Base-by-base conservation (phyloP, 768 basidiomycete species). In the Ephemerocybe angulata region DNA sequence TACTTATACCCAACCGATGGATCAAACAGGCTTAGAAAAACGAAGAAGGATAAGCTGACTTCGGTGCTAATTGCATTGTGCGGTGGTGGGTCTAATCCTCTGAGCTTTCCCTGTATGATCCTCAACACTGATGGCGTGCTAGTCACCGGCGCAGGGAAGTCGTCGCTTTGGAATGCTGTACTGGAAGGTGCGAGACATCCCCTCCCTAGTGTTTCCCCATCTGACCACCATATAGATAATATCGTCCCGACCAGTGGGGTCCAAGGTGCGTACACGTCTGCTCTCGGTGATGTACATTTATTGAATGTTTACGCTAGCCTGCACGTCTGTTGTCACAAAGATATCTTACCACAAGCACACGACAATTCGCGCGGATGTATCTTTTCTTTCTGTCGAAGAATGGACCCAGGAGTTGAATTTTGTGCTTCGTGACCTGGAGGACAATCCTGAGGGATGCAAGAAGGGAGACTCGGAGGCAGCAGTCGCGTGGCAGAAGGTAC, bases 221-320 rank as follows among this genome's bases (percentile, higher is more conserved):
- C 44, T 40, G 57, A 10, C 56, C 52, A 28, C 50, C 17, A 21
- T 37, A 22, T 15, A 81, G 82, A 83, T 59, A 82, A 79, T 57
- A 76, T 85, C 47, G 83, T 86, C 12, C 84, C 84, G 4, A 85
- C 84, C 4, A 83, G 81, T 56, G 83, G 83, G 22, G 84, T 84
- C 82, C 74, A 80, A 58, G 82, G 82, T 83, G 51, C 29, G 60
- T 61, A 17, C 5, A 1, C 10, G n/a, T 21, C 2, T 42, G n/a
- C n/a, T 2, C 41, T 4, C 17, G 2, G 4, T 15, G 17, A 42
- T 10, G 21, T 22, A 10, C 2, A 13, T 10, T 10, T 42, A 13
- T 15, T 22, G 22, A 42, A 49, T 29, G 46, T 21, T 28, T 53
- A n/a, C n/a, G n/a, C 27, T 53, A 84, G 84, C 84, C 5, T 86